Base-by-base conservation (phyloP, 805 yeast species). In the Suhomyces tanzawaensis region DNA sequence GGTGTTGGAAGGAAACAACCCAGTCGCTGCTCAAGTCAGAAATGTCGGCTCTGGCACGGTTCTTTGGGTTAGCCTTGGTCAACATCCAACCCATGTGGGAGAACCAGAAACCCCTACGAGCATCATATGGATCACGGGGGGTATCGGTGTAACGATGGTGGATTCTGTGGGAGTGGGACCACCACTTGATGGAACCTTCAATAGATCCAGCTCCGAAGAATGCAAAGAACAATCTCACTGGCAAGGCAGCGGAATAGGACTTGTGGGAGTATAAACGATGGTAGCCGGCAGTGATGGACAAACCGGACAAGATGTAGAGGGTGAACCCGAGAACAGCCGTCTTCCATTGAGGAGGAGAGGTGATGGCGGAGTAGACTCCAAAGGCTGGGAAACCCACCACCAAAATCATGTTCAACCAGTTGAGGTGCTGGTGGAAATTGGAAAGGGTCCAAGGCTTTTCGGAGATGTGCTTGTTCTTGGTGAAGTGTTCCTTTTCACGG, bases 21-120 rank as follows among this genome's bases (percentile, higher is more conserved):
- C 88, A 81, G 62, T 85, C 93, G 53, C 76, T 63, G 37, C 83
- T 76, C 53, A 87, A 70, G 55, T 87, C 95, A 33, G 84, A 75
- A 47, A 85, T 85, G 58, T 82, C 90, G 27, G 89, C 88, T 64
- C 90, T 71, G 12, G 93, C 93, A 58, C 81, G 77, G 62, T 77
- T 77, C 66, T 82, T 82, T 52, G 93, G 93, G 62, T 85, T 85
- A 53, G 93, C 85, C 60, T 81, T 80, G 41, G 71, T 56, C 46
- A 85, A 69, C 91, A 85, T 83, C 95, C 95, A 85, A 29, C 91
- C 91, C 70, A 85, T 68, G 66, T 85, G 95, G 21, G 87, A 77
- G 57, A 74, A 85, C 88, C 90, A 84, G 61, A 85, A 79, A 13
- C 95, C 95, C 54, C 70, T 71, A 68, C 90, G 76, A 14, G 95